Percentiles rank a stretch among this genome's conserved stretches.
Conservation (phyloP, 371 early-diverging fungal species). For the Syncephalastrum monosporum region DNA sequence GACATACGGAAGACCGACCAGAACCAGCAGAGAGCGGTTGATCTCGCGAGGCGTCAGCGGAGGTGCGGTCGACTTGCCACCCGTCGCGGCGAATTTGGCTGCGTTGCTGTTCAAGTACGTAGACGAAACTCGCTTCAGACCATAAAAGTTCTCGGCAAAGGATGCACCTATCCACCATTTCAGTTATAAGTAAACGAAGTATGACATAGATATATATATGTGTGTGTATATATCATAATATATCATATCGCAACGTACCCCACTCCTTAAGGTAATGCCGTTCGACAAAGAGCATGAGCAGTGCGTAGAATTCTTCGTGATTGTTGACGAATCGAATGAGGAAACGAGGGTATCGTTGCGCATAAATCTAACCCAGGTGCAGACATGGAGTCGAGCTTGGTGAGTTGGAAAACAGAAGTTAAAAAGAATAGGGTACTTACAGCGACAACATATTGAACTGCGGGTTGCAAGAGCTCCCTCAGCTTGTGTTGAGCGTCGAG, state of each 20-base stretch:
- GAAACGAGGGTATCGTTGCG: slow-evolving; percentile 86
- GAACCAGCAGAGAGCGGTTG: slow-evolving; percentile 63
- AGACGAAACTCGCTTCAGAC: slow-evolving; percentile 69
- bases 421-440: slow-evolving; percentile 38
- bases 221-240: neutral
- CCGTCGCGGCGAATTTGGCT: slow-evolving; percentile 12
- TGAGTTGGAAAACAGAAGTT: neutral
- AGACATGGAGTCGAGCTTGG: too few species aligned
- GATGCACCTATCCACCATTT: slow-evolving; percentile 59
- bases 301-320: slow-evolving; percentile 79
- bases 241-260: slow-evolving; percentile 47
- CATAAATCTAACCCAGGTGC: slow-evolving; percentile 61
- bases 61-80: slow-evolving; percentile 19
- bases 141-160: slow-evolving; percentile 93
- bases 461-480: slow-evolving; percentile 80
- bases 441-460: slow-evolving; percentile 81
- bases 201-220: too few species aligned
- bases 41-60: slow-evolving; percentile 50
- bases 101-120: slow-evolving; percentile 20
- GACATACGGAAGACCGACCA: slow-evolving; percentile 75
- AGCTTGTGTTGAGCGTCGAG: slow-evolving; percentile 84
- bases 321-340: slow-evolving; percentile 74
- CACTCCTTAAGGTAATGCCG: slow-evolving; percentile 79
- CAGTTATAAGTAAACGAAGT: too few species aligned
- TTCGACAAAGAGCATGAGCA: slow-evolving; percentile 77